phyloP scores from a whole-genome alignment of 805 yeast species.

The Candida sphagnicola region DNA sequence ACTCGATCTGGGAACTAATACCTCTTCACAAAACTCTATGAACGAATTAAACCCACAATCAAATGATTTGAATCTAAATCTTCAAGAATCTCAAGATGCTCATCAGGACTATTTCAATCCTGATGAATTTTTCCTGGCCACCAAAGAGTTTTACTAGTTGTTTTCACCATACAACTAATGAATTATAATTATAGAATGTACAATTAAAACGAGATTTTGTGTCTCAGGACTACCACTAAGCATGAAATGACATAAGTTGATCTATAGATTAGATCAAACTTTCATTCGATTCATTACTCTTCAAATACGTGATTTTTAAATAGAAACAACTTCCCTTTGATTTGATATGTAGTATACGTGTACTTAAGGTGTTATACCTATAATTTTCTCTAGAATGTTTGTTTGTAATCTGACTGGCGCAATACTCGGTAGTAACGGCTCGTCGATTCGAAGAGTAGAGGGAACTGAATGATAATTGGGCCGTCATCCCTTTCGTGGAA shows the following conservation, averaged over 20 bases:
- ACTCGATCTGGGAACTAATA: neutral
- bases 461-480: too few relatives aligned
- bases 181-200: neutral
- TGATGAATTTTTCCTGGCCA: constrained; percentile 24
- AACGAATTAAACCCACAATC: neutral
- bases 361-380: too few relatives aligned
- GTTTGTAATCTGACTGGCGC: too few relatives aligned
- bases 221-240: neutral
- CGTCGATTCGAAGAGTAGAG: too few relatives aligned
- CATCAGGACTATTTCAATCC: constrained; percentile 17
- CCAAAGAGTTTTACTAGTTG: constrained; percentile 1
- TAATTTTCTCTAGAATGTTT: too few relatives aligned
- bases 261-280: constrained; percentile 3
- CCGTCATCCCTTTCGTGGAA: too few relatives aligned
- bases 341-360: too few relatives aligned
- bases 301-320: neutral
- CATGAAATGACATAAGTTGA: neutral
- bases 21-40: neutral
- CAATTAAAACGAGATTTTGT: neutral
- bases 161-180: neutral
- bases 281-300: neutral
- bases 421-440: too few relatives aligned
- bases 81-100: constrained; percentile 3
- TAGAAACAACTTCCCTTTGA: neutral
- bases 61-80: constrained; percentile 5